Evolutionary conservation across 768 basidiomycete species (phyloP).

Genomic region (Russula sp.): DNA sequence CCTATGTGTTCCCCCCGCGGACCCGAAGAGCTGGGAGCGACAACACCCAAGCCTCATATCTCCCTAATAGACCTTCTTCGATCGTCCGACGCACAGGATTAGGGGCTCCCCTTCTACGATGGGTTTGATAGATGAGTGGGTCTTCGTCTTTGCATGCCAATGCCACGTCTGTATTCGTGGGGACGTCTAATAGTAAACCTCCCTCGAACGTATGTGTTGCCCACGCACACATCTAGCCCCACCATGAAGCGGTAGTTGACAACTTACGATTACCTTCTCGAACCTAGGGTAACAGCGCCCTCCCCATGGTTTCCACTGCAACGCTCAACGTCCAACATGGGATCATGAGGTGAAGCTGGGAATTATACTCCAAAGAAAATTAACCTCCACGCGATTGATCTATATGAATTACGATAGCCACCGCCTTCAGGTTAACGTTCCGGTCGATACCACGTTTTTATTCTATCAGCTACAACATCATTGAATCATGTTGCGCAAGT

Average conservation of each 20-base stretch:
- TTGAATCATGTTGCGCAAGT: neutral
- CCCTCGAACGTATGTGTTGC: neutral
- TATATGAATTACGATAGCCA: neutral
- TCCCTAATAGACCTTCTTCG: too few relatives aligned
- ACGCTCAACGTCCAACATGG: neutral
- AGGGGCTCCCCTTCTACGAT: neutral
- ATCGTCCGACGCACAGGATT: too few relatives aligned
- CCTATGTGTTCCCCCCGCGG: neutral
- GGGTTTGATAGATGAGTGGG: too few relatives aligned
- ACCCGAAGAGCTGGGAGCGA: neutral
- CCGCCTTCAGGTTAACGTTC: neutral
- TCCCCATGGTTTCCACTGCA: slow-evolving; percentile 7
- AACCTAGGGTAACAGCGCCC: neutral
- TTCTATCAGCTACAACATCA: neutral
- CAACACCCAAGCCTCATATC: neutral
- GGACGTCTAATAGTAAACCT: neutral
- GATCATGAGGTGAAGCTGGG: neutral
- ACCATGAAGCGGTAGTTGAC: neutral
- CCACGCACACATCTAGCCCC: neutral
- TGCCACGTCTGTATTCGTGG: neutral
- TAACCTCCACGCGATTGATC: neutral
- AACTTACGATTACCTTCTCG: neutral
- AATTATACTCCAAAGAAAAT: neutral
- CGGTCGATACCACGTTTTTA: neutral
- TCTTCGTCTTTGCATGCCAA: neutral